Base-by-base conservation (phyloP, 257 asterid species). In the Nemophila menziesii region DNA sequence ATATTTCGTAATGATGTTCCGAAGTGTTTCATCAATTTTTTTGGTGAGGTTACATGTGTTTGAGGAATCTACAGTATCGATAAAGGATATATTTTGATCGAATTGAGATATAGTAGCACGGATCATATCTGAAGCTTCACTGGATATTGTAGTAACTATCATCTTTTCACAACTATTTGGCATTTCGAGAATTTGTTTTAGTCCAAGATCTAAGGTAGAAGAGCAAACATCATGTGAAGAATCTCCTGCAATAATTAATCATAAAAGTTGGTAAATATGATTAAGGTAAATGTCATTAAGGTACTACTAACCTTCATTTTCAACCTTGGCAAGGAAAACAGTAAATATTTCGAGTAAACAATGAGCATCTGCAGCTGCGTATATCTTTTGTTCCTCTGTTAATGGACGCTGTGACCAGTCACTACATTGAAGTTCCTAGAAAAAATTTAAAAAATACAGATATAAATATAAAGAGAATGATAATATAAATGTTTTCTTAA, bases 351-450 rank as follows among this genome's bases (percentile, higher is more conserved):
- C 71, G 37, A 90, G 64, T 65, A 90, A 71, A 64, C 92, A 89
- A 26, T 58, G 64, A 58, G 96, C 96, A 76, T 90, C 96, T 22
- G 57, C 71, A 39, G 94, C 98, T 16, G 98, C 96, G 62, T 90
- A 90, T 34, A 3, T 51, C 77, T 75, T 81, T 67, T 90, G 96
- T 62, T 78, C 83, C 62, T 78, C 83, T 24, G 93, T 70, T 22
- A 85, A 72, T 52, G 98, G 98, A 19, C 93, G 94, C 18, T 60
- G 73, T 5, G 96, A 90, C 98, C 98, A 90, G 59, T 90, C 98
- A 60, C 98, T 85, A 65, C 98, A 90, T 62, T 90, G 96, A 59
- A 76, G 80, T 63, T 89, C 98, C 98, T 89, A 65, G 42, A 60
- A 33, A 26, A 20, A 8, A 2, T 4, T 17, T 16, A 19, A 8